Base-by-base conservation (phyloP, 2,329 filamentous ascomycete species). In the Colletotrichum horii region DNA sequence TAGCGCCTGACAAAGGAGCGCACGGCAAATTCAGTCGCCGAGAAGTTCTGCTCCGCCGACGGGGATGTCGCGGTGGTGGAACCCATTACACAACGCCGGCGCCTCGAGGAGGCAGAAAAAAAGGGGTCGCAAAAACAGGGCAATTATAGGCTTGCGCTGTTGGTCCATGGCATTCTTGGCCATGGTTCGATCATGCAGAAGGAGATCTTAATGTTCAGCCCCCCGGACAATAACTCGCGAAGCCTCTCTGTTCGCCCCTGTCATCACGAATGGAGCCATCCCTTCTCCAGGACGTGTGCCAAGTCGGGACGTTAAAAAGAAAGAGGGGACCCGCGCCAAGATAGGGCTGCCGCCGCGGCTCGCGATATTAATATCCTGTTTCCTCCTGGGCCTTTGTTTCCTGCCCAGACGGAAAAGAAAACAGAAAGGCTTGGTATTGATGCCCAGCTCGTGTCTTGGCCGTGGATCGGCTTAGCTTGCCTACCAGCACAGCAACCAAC, bases 401-500 rank as follows among this genome's bases (percentile, higher is more conserved):
- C 14, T 52, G n/a, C 34, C 16, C 62, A 43, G 52, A 11, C 8
- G 30, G 19, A 22, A 3, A 34, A 28, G 28, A 38, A 26, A 32
- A 28, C 19, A 11, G 30, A 28, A 19, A 28, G 36, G 22, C 62
- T 55, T 55, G 55, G 52, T 65, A 30, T 76, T 60, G 62, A 76
- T 76, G 74, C 65, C 14, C 36, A n/a, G 22, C n/a, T 74, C 12
- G 73, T 58, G 58, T 74, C 48, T 74, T 66, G 74, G 65, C 74
- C 70, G 74, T 74, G 36, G 64, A 76, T 55, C 70, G 74, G 74
- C 74, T 73, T 43, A 75, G 38, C 58, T 52, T 32, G 38, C 70
- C 52, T 14, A 6, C 22, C 32, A 48, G 19, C 34, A 69, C 34
- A 58, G 24, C 58, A 26, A 64, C 19, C 24, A 38, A 64, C n/a